Conservation (phyloP, 202 grass and related monocot genomes). For the Dendrocalamus latiflorus region DNA sequence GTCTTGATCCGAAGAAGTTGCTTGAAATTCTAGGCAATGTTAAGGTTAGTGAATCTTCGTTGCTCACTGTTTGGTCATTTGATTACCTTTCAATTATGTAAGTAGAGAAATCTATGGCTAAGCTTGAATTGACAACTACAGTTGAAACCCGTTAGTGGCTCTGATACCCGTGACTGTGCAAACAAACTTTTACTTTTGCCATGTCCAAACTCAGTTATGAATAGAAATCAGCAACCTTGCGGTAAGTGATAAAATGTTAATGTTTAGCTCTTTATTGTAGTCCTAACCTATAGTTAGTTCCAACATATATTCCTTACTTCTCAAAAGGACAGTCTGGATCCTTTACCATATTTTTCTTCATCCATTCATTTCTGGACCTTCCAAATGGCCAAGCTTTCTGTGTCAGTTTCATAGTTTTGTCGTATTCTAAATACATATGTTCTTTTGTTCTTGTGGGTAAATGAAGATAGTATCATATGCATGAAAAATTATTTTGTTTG, state of each 20-base stretch:
- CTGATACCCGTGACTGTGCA: neutral
- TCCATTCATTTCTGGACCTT: neutral
- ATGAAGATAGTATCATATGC: neutral
- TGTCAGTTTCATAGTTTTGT: neutral
- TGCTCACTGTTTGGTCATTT: neutral
- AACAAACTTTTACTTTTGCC: neutral
- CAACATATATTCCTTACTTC: neutral
- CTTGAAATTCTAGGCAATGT: conserved; percentile 63
- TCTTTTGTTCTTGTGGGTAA: neutral
- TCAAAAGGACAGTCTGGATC: neutral
- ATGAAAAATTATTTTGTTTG: neutral
- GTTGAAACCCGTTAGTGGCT: neutral
- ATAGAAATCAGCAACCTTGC: neutral
- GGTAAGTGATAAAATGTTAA: neutral
- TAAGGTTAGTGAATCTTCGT: conserved; percentile 53
- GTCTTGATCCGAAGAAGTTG: conserved; percentile 64
- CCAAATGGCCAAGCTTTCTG: neutral
- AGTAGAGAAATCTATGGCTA: neutral
- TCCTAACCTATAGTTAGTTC: neutral
- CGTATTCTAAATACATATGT: neutral
- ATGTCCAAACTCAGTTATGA: neutral
- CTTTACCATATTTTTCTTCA: neutral
- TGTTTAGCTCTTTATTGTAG: neutral
- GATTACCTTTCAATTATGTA: neutral
- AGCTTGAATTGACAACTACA: neutral